Conservation (phyloP, 2,329 filamentous ascomycete species). For the Xylaria hypoxylon region DNA sequence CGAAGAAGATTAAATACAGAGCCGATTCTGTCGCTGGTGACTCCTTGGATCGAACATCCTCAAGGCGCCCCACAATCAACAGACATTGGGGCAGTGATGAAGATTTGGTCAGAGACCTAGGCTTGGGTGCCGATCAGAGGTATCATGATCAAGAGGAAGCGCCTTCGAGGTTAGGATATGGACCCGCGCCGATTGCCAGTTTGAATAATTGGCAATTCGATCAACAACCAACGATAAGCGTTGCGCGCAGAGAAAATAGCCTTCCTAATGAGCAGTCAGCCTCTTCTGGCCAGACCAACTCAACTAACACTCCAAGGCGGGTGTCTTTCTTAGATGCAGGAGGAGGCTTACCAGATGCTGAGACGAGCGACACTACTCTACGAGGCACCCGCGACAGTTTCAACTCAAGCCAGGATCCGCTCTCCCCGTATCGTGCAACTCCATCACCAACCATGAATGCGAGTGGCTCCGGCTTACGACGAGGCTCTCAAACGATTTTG, state of each 20-base stretch:
- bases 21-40: constrained; percentile 69
- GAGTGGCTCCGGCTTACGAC: constrained; percentile 58
- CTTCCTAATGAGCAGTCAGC: constrained; percentile 53
- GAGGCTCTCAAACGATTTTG: constrained; percentile 68
- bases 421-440: constrained; percentile 50
- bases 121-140: constrained; percentile 72
- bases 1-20: constrained; percentile 89
- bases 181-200: constrained; percentile 55
- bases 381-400: constrained; percentile 56
- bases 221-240: constrained; percentile 53
- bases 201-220: constrained; percentile 63
- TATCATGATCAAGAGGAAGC: constrained; percentile 55
- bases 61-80: constrained; percentile 63
- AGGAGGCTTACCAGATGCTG: constrained; percentile 76
- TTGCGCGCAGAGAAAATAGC: constrained; percentile 60
- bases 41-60: constrained; percentile 67
- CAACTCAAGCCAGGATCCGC: constrained; percentile 57
- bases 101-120: constrained; percentile 84
- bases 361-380: constrained; percentile 48
- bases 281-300: constrained; percentile 54
- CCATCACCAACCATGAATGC: constrained; percentile 61
- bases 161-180: constrained; percentile 46
- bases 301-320: constrained; percentile 62
- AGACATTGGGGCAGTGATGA: constrained; percentile 90
- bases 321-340: constrained; percentile 90